phyloP scores from a whole-genome alignment of 2,329 filamentous ascomycete species.

The Aureobasidium mangrovei region DNA sequence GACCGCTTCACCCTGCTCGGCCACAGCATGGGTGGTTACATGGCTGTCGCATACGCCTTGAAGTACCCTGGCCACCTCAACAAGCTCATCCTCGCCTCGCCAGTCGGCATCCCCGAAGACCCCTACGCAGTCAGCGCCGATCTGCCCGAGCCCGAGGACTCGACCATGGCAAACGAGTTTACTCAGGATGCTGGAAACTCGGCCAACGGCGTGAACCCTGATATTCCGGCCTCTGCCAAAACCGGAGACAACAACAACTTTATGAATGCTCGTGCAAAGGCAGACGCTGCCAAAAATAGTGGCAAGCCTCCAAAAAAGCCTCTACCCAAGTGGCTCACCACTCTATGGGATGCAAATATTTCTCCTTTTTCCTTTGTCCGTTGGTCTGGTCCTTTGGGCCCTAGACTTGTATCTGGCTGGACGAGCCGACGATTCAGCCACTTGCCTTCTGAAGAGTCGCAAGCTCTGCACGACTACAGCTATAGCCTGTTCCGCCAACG shows the following conservation, averaged over 20 bases:
- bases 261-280: slow-evolving; percentile 40
- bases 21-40: slow-evolving; percentile 89
- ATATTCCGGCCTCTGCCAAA: slow-evolving; percentile 5
- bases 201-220: slow-evolving; percentile 24
- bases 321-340: slow-evolving; percentile 77
- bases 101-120: slow-evolving; percentile 89
- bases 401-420: slow-evolving; percentile 89
- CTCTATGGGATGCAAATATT: slow-evolving; percentile 94
- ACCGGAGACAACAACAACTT: slow-evolving; percentile 45
- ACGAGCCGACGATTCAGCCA: slow-evolving; percentile 87
- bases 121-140: slow-evolving; percentile 76
- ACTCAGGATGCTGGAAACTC: slow-evolving; percentile 59
- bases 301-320: slow-evolving; percentile 46
- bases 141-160: slow-evolving; percentile 67
- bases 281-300: slow-evolving; percentile 23
- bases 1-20: slow-evolving; percentile 90
- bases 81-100: slow-evolving; percentile 90
- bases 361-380: slow-evolving; percentile 89
- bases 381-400: slow-evolving; percentile 79
- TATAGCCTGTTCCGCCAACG: slow-evolving; percentile 90
- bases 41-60: slow-evolving; percentile 87
- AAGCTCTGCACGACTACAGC: slow-evolving; percentile 83
- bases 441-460: slow-evolving; percentile 67
- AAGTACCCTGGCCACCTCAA: slow-evolving; percentile 94
- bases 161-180: slow-evolving; percentile 68